phyloP scores from a whole-genome alignment of 495 filamentous ascomycete species.

The Daldinia caldariorum region DNA sequence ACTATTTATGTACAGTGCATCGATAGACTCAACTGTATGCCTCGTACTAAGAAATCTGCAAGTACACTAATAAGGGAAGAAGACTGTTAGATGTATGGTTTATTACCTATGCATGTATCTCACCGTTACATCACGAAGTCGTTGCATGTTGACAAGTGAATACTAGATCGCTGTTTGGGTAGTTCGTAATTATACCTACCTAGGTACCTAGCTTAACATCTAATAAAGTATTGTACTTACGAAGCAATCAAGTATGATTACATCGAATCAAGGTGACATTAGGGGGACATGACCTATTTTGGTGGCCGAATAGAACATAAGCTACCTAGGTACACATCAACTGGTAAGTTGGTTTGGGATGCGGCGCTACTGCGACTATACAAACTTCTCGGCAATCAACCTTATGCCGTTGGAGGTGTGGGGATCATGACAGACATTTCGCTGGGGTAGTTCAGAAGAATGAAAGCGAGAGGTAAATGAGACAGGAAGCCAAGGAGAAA shows the following conservation, averaged over 20 bases:
- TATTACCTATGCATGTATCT: too few species aligned
- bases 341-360: slow-evolving; percentile 28
- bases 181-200: not conserved
- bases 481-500: not conserved
- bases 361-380: slow-evolving; percentile 29
- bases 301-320: slow-evolving; percentile 24
- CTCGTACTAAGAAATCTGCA: not conserved
- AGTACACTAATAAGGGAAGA: slow-evolving; percentile 3
- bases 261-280: slow-evolving; percentile 16
- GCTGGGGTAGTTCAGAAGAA: slow-evolving; percentile 4
- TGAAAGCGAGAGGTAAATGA: not conserved
- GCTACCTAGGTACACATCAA: not conserved
- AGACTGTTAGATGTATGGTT: too few species aligned
- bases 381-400: slow-evolving; percentile 12
- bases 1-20: not conserved
- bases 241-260: slow-evolving; percentile 3
- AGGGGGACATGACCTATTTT: slow-evolving; percentile 5
- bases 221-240: slow-evolving; percentile 19
- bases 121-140: not conserved
- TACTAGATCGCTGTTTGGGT: not conserved
- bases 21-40: not conserved
- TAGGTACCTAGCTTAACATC: not conserved
- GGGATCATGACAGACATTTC: slow-evolving; percentile 16
- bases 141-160: not conserved
- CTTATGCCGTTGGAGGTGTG: slow-evolving; percentile 14